Base-by-base conservation (phyloP, 2,329 filamentous ascomycete genomes). In the Penicillium sp. region DNA sequence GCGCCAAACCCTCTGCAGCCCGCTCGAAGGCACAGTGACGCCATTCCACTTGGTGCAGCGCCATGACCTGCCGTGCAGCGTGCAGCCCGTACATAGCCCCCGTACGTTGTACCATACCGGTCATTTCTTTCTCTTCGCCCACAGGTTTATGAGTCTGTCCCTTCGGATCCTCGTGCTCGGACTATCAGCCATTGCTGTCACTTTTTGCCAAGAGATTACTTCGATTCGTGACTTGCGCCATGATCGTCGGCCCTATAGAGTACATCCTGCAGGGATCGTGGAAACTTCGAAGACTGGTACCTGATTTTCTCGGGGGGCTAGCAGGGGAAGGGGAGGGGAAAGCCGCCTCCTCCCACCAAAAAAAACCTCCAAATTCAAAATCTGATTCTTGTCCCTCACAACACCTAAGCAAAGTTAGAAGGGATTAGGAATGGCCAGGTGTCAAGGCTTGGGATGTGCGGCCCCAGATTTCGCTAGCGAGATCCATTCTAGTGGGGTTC, bases 401-500 rank as follows among this genome's bases (percentile, higher is more conserved):
- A 39, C 18, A 39, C 36, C 39, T 6, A 42, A 42, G 34, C 21
- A 18, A 16, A 26, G 26, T 13, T n/a, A 47, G 36, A 42, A 16
- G 15, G 23, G 43, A 28, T 28, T 13, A 49, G 42, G 38, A 45
- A 28, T 34, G 24, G 24, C 24, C 33, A 52, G 45, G 29, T 59
- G 46, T 61, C 46, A 53, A 59, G 50, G 56, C 49, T 52, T 34
- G 52, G 53, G 61, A 59, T 59, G 53, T 60, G 59, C 61, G 61
- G 58, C 61, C 61, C 61, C 61, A 63, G 61, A 58, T 63, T 63
- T 59, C 39, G 49, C 59, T 62, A 62, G 57, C 59, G 59, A 62
- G 59, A 59, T 59, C 59, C 60, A 60, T 62, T 28, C 23, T 42
- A 49, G 61, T 63, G 61, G 60, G 55, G 60, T 47, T 56, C 49